Base-by-base conservation (phyloP, 2,329 filamentous ascomycete species). In the Aspergillus sp. region DNA sequence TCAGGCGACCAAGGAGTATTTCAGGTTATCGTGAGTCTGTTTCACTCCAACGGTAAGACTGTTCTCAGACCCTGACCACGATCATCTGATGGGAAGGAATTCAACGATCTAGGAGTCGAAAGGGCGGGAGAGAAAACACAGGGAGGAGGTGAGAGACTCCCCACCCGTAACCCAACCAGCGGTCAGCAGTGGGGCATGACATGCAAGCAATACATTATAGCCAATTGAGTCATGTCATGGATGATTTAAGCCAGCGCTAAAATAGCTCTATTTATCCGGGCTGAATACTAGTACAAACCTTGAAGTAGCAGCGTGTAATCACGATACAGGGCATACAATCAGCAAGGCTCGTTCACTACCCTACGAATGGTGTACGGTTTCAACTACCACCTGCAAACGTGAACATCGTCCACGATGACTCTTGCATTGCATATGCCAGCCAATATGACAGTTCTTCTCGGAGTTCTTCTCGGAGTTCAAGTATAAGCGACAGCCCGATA, bases 191-290 rank as follows among this genome's bases (percentile, higher is more conserved):
- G 56, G 56, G 22, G 47, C 50, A 41, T 41, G 4, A 41, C 8
- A 41, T 41, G 34, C 34, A 41, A 41, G 11, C 9, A 41, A 15
- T 17, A 41, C 13, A 13, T 11, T 13, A 11, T 17, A 30, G n/a
- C 31, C 13, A 49, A 52, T 49, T 41, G 34, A 41, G 13, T 15
- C 15, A 13, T 13, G 34, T 41, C 11, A 5, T 15, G 13, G 15
- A 41, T 41, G 34, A 41, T 41, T 41, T 63, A 60, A 66, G 60
- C 63, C 25, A 23, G 53, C 58, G 58, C 50, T 65, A 55, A 62
- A 55, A 22, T 57, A 34, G 46, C 30, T n/a, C 46, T 45, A 55
- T 34, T 41, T 41, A 41, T 41, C 34, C 11, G 17, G 34, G 13
- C 34, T 28, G 25, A 7, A 4, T 7, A 28, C 25, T 28, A 28